These are phyloP conservation scores for Boletellus emodensis DNA, from an alignment of 768 basidiomycete species.

Conservation along the genomic window DNA sequence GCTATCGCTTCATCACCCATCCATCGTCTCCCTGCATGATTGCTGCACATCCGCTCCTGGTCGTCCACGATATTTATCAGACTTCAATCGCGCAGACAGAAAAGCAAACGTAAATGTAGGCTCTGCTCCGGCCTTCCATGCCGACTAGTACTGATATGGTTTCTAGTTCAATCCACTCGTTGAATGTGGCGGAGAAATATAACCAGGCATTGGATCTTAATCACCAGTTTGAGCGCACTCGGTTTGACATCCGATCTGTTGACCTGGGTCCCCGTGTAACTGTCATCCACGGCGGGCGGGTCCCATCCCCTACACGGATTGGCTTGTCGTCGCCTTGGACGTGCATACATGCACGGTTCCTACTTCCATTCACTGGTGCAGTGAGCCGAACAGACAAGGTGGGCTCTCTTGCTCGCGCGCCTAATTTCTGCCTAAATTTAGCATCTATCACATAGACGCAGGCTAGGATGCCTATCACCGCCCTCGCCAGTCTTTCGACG, in stretches of 20 bases:
- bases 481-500: constrained; percentile 11
- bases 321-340: constrained; percentile 10
- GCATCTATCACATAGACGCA: not conserved
- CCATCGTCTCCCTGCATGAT: too few species aligned
- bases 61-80: too few species aligned
- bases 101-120: constrained; percentile 2
- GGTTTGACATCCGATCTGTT: not conserved
- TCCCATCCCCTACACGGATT: not conserved
- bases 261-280: constrained; percentile 14
- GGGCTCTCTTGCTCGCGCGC: not conserved
- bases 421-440: not conserved
- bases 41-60: too few species aligned
- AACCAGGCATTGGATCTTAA: constrained; percentile 12
- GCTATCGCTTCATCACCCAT: too few species aligned
- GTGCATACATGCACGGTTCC: constrained; percentile 11
- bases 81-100: not conserved
- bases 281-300: not conserved
- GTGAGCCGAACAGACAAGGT: constrained; percentile 4
- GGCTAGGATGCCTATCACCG: not conserved
- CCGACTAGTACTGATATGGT: not conserved
- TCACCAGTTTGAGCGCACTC: constrained; percentile 4
- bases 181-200: not conserved
- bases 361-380: not conserved
- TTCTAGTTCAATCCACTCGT: not conserved
- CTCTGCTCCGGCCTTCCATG: not conserved